A percentile compares a stretch with the other conserved stretches of the same genome.
Conservation (phyloP, 2,329 filamentous ascomycete species). For the Fusarium devonianum region DNA sequence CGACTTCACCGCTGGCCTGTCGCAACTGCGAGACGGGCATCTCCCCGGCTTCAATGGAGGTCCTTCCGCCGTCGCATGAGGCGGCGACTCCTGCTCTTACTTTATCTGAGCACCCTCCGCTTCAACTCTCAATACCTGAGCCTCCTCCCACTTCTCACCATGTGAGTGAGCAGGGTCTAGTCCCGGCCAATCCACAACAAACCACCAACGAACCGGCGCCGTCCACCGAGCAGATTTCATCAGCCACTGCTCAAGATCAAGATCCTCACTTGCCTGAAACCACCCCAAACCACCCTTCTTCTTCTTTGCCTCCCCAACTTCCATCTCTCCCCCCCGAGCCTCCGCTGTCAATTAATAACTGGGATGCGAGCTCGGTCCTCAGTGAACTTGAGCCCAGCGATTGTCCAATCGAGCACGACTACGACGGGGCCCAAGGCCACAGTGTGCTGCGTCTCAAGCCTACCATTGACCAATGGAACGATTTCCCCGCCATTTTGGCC, state of each 20-base stretch:
- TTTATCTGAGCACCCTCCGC: constrained; percentile 21
- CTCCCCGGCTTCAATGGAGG: constrained; percentile 34
- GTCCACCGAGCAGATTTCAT: constrained; percentile 13
- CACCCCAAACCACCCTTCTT: constrained; percentile 9
- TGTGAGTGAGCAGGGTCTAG: constrained; percentile 23
- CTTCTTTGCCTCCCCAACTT: constrained; percentile 6
- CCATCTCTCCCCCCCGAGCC: constrained; percentile 5
- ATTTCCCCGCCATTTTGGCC: constrained; percentile 48
- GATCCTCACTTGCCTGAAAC: constrained; percentile 1
- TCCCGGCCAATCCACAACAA: constrained; percentile 25
- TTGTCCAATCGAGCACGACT: constrained; percentile 43
- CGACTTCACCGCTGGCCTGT: constrained; percentile 17
- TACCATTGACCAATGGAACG: constrained; percentile 46
- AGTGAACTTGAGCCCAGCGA: constrained; percentile 34
- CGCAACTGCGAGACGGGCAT: constrained; percentile 29
- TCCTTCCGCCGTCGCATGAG: constrained; percentile 26
- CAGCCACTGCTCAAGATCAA: constrained; percentile 8
- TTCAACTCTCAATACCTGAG: constrained; percentile 7
- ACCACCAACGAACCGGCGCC: constrained; percentile 31
- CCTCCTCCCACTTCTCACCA: constrained; percentile 14
- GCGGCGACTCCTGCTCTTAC: constrained; percentile 12
- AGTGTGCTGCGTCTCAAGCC: constrained; percentile 47
- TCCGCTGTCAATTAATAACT: constrained; percentile 11
- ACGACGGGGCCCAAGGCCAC: constrained; percentile 43
- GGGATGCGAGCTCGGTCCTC: constrained; percentile 36